Percentiles rank a stretch among this genome's conserved stretches.
phyloP scores from a whole-genome alignment of 192 early-diverging fungal genomes.

The Lunasporangiospora selenospora region DNA sequence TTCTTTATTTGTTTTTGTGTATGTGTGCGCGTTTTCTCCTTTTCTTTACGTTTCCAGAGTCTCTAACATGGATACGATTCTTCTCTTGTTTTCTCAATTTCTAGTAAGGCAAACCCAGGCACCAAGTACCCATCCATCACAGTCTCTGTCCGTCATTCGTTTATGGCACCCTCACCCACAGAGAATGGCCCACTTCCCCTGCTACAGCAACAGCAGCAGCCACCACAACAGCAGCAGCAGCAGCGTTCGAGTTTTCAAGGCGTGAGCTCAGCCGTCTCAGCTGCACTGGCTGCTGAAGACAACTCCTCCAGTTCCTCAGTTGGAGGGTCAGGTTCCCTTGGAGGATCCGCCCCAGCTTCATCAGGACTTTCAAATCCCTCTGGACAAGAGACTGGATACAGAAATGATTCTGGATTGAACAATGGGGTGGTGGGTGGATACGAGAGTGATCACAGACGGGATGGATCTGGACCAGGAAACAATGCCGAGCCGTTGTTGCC shows the following conservation, averaged over 20 bases:
- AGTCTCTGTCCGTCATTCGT: slow-evolving; percentile 28
- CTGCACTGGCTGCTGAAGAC: background rate
- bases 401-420: background rate
- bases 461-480: too few species aligned
- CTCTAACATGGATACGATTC: background rate
- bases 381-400: too few species aligned
- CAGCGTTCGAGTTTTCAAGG: too few species aligned
- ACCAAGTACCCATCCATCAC: slow-evolving; percentile 27
- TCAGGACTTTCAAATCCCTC: background rate
- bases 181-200: background rate
- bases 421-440: too few species aligned
- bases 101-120: slow-evolving; percentile 12
- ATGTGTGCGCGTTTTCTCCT: background rate
- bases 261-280: background rate
- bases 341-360: background rate
- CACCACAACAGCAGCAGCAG: background rate
- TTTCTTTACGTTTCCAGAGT: background rate
- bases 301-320: too few species aligned
- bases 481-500: slow-evolving; percentile 15
- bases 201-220: background rate
- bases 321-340: background rate
- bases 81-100: too few species aligned
- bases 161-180: slow-evolving; percentile 12
- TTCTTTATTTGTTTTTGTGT: background rate
- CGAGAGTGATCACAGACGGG: too few species aligned